Evolutionary conservation across 345 rosid species (phyloP), one percentile per base, ranked within the genome.

Genomic region (Citrus inodora): DNA sequence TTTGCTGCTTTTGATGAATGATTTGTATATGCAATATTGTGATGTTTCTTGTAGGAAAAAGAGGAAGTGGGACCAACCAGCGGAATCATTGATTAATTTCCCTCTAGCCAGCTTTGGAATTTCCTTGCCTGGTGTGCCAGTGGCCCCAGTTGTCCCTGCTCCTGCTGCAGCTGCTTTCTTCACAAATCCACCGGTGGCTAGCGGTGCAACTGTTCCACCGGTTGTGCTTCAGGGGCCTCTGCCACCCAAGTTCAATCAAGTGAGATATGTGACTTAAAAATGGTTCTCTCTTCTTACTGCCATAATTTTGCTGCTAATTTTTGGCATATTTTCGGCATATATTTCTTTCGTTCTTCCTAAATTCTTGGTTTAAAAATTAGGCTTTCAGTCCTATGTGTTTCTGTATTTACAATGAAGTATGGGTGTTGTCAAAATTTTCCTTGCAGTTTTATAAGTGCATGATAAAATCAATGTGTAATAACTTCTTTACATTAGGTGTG

Each of bases 11-110:
- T 46, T 46, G 51, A 46, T 59, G 32, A n/a, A 4, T 68, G 55
- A 16, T 56, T 58, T 51, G 48, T 19, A 14, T 30, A 5, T 65
- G 24, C 19, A 63, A 42, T 14, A 28, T 35, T 70, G 30, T n/a
- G 5, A 22, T 37, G 3, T 67, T 58, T 84, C 78, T 40, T 82
- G 76, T 78, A 95, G 99, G 89, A 95, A 80, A 77, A 95, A 87
- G 89, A 90, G 98, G 75, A 92, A 87, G 85, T 93, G 99, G 99
- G 98, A 95, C 87, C 97, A 92, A 81, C 98, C 99, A 1, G 94
- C 98, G 0, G 97, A 92, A 80, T 82, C 85, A 22, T 84, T 90
- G 66, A 79, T 86, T 71, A 78, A 80, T 71, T 76, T 83, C 22
- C 88, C 87, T 5, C 73, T 83, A 63, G 84, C 78, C 83, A 89